phyloP scores from a whole-genome alignment of 2,329 filamentous ascomycete species.

The Aspergillus candidus region DNA sequence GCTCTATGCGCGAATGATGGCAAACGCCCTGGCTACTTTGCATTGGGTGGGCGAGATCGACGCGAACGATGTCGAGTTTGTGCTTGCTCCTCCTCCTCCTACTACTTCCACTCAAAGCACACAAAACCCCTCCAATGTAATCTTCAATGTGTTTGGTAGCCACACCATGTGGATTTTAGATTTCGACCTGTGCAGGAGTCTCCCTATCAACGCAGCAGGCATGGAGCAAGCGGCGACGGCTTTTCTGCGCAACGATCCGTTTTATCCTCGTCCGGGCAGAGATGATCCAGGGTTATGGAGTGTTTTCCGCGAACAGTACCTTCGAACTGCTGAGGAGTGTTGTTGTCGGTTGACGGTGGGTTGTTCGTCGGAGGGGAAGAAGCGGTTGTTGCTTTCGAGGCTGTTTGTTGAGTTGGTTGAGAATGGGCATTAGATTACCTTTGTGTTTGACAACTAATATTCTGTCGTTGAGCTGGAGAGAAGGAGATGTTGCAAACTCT shows the following conservation, averaged over 20 bases:
- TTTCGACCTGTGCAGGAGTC: slow-evolving; percentile 39
- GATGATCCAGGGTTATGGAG: slow-evolving; percentile 16
- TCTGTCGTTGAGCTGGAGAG: too few relatives aligned
- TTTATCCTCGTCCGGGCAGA: slow-evolving; percentile 40
- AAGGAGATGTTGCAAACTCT: too few relatives aligned
- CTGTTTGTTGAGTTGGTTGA: too few relatives aligned
- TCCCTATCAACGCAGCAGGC: slow-evolving; percentile 37
- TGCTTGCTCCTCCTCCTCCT: slow-evolving; percentile 34
- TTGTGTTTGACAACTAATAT: too few relatives aligned
- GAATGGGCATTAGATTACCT: too few relatives aligned
- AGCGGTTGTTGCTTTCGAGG: too few relatives aligned
- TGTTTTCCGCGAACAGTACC: slow-evolving; percentile 22
- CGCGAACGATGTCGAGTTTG: slow-evolving; percentile 52
- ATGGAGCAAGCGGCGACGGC: slow-evolving; percentile 38
- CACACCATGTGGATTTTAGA: slow-evolving; percentile 45
- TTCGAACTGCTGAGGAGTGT: slow-evolving; percentile 7
- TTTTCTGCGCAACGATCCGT: slow-evolving; percentile 50
- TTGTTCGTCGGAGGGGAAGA: too few relatives aligned
- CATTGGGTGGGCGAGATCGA: slow-evolving; percentile 47
- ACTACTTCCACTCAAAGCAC: not conserved
- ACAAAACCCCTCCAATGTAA: not conserved
- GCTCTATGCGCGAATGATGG: slow-evolving; percentile 43
- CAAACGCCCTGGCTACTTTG: slow-evolving; percentile 45
- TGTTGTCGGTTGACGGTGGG: too few relatives aligned
- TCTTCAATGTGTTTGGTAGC: slow-evolving; percentile 20